Percentiles rank a stretch among this genome's conserved stretches.
Conservation (phyloP, 495 filamentous ascomycete species). For the Penicillium soppii region DNA sequence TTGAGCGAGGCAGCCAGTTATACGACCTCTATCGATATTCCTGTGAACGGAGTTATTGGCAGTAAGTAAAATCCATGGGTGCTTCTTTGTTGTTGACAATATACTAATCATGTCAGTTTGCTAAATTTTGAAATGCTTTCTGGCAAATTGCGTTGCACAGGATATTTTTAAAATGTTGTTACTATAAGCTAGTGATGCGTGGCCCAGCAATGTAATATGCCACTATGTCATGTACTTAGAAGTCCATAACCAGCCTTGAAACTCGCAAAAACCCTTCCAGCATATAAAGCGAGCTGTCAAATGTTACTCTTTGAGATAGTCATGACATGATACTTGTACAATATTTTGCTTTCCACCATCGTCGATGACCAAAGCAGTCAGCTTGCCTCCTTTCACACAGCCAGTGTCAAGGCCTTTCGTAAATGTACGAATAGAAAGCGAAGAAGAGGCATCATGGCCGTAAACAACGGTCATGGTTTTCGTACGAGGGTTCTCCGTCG, state of each 20-base stretch:
- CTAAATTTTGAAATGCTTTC: too few species aligned
- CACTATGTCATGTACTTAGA: too few species aligned
- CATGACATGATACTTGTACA: slow-evolving; percentile 36
- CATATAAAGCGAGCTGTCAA: not conserved
- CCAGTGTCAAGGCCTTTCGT: slow-evolving; percentile 83
- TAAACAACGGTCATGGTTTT: slow-evolving; percentile 65
- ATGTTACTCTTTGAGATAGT: slow-evolving; percentile 16
- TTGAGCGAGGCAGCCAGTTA: slow-evolving; percentile 41
- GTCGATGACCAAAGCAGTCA: slow-evolving; percentile 78
- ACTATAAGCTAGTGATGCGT: too few species aligned
- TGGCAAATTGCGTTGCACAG: too few species aligned
- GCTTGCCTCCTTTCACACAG: slow-evolving; percentile 68
- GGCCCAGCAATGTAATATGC: too few species aligned
- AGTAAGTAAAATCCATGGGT: slow-evolving; percentile 16
- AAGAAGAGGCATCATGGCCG: slow-evolving; percentile 77
- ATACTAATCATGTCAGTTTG: slow-evolving; percentile 14
- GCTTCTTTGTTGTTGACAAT: not conserved
- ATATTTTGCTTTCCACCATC: slow-evolving; percentile 37
- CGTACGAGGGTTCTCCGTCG: slow-evolving; percentile 16
- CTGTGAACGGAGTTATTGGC: slow-evolving; percentile 34
- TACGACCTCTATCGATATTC: slow-evolving; percentile 43
- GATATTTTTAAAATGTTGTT: too few species aligned
- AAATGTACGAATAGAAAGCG: slow-evolving; percentile 65
- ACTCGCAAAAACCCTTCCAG: not conserved
- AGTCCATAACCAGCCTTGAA: too few species aligned